Conservation (phyloP, 345 rosid genomes). For the Capsella bursapastoris region DNA sequence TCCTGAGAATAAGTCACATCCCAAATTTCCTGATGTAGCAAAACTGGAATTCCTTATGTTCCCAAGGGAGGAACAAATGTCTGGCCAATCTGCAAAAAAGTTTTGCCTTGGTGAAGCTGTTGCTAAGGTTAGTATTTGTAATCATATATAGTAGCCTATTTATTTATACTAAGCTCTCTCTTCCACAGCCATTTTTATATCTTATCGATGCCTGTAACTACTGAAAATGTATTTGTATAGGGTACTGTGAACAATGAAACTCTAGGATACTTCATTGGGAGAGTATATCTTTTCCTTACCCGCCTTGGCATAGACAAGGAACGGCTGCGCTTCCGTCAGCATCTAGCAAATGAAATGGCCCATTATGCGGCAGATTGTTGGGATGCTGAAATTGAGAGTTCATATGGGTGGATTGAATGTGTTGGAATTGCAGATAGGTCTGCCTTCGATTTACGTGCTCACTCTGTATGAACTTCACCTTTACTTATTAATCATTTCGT, state of each 20-base stretch:
- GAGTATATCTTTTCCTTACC: constrained; percentile 75
- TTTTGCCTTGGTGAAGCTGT: constrained; percentile 76
- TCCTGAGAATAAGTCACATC: constrained; percentile 90
- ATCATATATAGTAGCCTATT: background rate
- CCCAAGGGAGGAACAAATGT: constrained; percentile 84
- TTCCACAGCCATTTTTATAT: background rate
- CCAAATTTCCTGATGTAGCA: constrained; percentile 71
- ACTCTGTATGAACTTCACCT: constrained; percentile 49
- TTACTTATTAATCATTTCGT: too few species aligned
- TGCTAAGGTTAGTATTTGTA: constrained; percentile 57
- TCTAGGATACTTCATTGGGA: constrained; percentile 67
- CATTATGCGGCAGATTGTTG: constrained; percentile 75
- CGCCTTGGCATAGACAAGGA: constrained; percentile 74
- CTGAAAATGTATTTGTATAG: constrained; percentile 39
- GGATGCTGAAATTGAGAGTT: constrained; percentile 31
- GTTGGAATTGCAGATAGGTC: constrained; percentile 98
- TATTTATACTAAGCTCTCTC: background rate
- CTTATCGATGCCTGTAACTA: constrained; percentile 23
- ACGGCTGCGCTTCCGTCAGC: constrained; percentile 47
- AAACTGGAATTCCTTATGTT: constrained; percentile 85
- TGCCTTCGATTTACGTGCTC: constrained; percentile 84
- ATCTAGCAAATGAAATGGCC: constrained; percentile 87
- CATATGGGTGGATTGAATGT: constrained; percentile 97
- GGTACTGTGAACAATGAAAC: constrained; percentile 36
- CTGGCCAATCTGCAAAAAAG: constrained; percentile 74